phyloP scores from a whole-genome alignment of 2,329 filamentous ascomycete genomes.

The Phyllosticta citrichinensis region DNA sequence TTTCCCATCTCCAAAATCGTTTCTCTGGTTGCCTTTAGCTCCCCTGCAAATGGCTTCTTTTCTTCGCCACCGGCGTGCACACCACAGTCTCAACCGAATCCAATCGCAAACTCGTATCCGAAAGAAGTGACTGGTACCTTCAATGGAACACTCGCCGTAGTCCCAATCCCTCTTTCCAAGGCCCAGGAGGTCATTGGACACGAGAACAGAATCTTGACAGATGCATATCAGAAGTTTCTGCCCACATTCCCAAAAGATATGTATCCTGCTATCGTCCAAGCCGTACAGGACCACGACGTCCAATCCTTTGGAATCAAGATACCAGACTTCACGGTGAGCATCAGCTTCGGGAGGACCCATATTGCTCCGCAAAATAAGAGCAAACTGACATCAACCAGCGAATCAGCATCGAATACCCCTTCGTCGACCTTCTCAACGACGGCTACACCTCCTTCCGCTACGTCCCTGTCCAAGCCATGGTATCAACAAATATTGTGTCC shows the following conservation, averaged over 20 bases:
- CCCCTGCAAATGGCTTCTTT: neutral
- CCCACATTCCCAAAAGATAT: constrained; percentile 41
- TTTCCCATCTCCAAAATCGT: neutral
- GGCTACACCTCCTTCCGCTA: constrained; percentile 44
- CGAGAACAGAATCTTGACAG: constrained; percentile 41
- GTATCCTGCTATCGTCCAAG: constrained; percentile 45
- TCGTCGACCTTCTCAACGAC: constrained; percentile 44
- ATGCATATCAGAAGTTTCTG: constrained; percentile 38
- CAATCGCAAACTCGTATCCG: constrained; percentile 38
- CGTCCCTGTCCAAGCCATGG: constrained; percentile 39
- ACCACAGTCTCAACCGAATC: constrained; percentile 34
- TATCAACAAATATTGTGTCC: constrained; percentile 32
- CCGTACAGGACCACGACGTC: constrained; percentile 43
- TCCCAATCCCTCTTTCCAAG: constrained; percentile 40
- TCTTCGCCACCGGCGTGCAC: constrained; percentile 14
- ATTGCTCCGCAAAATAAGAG: neutral
- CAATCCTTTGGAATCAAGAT: constrained; percentile 34
- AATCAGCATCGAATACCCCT: constrained; percentile 45
- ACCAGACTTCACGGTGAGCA: constrained; percentile 40
- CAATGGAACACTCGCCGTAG: constrained; percentile 43
- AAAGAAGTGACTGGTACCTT: constrained; percentile 42
- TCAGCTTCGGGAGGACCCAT: neutral
- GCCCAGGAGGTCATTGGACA: constrained; percentile 41
- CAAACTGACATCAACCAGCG: constrained; percentile 30
- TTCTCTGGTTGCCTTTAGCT: neutral